Evolutionary conservation across 2,329 filamentous ascomycete species (phyloP), one percentile per base, ranked within the genome.

Genomic region (Ceratocystis destructans): DNA sequence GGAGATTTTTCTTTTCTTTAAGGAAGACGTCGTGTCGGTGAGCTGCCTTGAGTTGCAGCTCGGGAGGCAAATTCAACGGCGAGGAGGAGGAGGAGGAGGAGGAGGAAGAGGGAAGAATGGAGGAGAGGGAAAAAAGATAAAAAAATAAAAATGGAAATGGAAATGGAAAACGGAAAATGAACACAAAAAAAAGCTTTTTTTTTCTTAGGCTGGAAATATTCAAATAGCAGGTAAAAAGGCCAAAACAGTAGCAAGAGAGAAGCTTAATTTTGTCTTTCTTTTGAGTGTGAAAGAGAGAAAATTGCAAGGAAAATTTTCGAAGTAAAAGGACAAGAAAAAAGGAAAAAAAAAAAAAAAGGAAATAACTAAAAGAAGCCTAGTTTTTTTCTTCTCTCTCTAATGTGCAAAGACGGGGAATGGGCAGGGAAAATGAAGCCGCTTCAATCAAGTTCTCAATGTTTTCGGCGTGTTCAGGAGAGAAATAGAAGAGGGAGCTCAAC

Each of bases 1-100:
- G 73, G 76, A 69, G 67, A 87, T 82, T 82, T 83, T 87, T 80
- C 84, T 81, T 84, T 87, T 87, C 83, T 87, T 87, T 81, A 78
- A 80, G 79, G 83, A 86, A 84, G 84, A 86, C 84, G 84, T 87
- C 76, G 81, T 87, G 84, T 82, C 79, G 75, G 80, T 77, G 84
- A 87, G 84, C 84, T 86, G 83, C 84, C 75, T 75, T 57, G 71
- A 72, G 37, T 33, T 61, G 82, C 82, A 85, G 82, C 82, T 85
- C 82, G 76, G 72, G 73, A 70, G 67, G 70, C 64, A 41, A 15
- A 41, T 41, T 41, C 37, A 41, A 41, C 37, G 37, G 37, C 37
- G 37, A 41, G 37, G 10, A 41, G 12, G 37, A 41, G 12, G 37
- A 41, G 65, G 37, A 41, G 37, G 10, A 41, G 12, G 37, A 41